These are phyloP conservation scores for Ophiostoma novo-ulmi DNA, from an alignment of 2,329 filamentous ascomycete genomes.

Conservation along the genomic window DNA sequence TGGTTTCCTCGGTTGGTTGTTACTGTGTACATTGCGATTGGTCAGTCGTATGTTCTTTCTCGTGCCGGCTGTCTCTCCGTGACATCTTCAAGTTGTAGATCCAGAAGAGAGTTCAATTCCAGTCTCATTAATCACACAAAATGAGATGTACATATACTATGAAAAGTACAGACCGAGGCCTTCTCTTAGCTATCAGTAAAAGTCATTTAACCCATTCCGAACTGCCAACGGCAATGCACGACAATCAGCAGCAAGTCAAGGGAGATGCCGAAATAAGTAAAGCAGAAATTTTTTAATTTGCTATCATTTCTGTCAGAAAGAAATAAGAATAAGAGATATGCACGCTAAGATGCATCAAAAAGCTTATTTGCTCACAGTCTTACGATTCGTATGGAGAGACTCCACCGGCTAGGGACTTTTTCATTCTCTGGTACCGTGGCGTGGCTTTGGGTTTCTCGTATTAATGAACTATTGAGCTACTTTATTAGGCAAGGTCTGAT, in stretches of 20 bases:
- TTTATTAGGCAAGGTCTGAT: not conserved
- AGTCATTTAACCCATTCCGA: not conserved
- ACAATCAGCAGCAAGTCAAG: not conserved
- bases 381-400: not conserved
- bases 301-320: not conserved
- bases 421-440: not conserved
- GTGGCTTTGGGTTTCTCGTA: not conserved
- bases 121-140: not conserved
- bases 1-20: not conserved
- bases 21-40: not conserved
- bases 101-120: not conserved
- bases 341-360: slow-evolving; percentile 12
- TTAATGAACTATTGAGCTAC: not conserved
- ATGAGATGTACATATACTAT: not conserved
- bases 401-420: not conserved
- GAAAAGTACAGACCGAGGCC: not conserved
- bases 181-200: not conserved
- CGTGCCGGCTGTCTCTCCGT: not conserved
- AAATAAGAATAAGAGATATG: slow-evolving; percentile 4
- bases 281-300: not conserved
- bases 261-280: not conserved
- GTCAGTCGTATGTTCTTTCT: not conserved
- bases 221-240: not conserved
- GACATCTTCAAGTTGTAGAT: not conserved
- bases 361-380: slow-evolving; percentile 4